Base-by-base conservation (phyloP, 208 protist genomes). In the Strigomonas culicis region DNA sequence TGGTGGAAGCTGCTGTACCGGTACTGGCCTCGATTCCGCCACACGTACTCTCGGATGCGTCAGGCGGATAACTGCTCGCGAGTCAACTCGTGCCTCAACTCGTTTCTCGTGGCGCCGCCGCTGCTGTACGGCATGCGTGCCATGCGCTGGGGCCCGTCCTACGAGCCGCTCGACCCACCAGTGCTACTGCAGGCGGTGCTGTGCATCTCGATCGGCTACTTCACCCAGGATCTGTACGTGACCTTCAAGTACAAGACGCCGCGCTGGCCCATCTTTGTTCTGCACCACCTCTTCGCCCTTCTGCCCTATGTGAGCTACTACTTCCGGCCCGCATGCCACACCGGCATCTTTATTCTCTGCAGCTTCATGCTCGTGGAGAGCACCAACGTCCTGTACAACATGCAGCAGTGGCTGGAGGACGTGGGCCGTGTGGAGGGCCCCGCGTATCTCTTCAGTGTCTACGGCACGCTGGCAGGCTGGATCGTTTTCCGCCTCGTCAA, bases 361-460 rank as follows among this genome's bases (percentile, higher is more conserved):
- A 66, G 53, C 17, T 86, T 75, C 57, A 75, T 86, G 70, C 58
- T 86, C 10, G 80, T 86, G 11, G 80, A 86, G 53, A 59, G 69
- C n/a, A 78, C 73, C n/a, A 82, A 86, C 62, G 52, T 82, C 24
- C 60, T 70, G 19, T 59, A 77, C 31, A 77, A 86, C 58, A 53
- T 52, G 24, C 47, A 71, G 34, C 41, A 63, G 32, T 82, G 70
- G 51, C 61, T 82, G 68, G 68, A 80, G 53, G 70, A 82, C 46
- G 55, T 56, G 17, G 60, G 59, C 15, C 71, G 76, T 30, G 59
- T 17, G 19, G 53, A 63, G 32, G 51, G 52, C 3, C 21, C 28
- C 2, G 24, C 59, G 4, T 86, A 78, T 49, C 39, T 59, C 1
- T 49, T 66, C 32, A 27, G 70, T 6, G 55, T 82, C 19, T 82